Conservation (phyloP, 1,284 basidiomycete genomes). For the Meripilus lineatus region DNA sequence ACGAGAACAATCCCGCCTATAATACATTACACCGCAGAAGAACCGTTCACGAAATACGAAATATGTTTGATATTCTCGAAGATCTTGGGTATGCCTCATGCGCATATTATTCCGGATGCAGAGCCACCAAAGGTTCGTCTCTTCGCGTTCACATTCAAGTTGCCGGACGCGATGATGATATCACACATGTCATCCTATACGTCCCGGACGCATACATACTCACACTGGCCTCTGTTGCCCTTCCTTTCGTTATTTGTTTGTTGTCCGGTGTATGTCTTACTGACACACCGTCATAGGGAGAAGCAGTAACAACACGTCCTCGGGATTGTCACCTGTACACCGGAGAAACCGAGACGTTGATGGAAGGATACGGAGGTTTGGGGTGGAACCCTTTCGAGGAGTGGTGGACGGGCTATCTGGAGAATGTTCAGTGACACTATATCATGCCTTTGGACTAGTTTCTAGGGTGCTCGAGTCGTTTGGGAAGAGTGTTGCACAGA, state of each 20-base stretch:
- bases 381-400: slow-evolving; percentile 65
- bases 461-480: too few species aligned
- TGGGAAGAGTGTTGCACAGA: too few species aligned
- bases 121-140: slow-evolving; percentile 46
- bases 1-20: slow-evolving; percentile 50
- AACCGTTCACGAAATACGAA: slow-evolving; percentile 82
- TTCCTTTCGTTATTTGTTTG: not conserved
- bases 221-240: not conserved
- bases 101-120: slow-evolving; percentile 63
- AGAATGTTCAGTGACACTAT: too few species aligned
- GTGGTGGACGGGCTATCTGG: slow-evolving; percentile 61
- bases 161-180: not conserved
- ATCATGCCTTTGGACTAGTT: too few species aligned
- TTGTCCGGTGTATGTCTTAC: slow-evolving; percentile 3
- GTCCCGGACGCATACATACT: too few species aligned
- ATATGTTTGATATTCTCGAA: slow-evolving; percentile 74
- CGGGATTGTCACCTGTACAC: slow-evolving; percentile 68
- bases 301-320: slow-evolving; percentile 63
- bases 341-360: slow-evolving; percentile 58
- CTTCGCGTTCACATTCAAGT: not conserved
- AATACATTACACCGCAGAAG: slow-evolving; percentile 70
- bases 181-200: too few species aligned
- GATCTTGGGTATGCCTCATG: slow-evolving; percentile 58
- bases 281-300: slow-evolving; percentile 22
- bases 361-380: slow-evolving; percentile 49